Percentiles rank a stretch among this genome's conserved stretches.
Conservation (phyloP, 208 protist genomes). For the Trypanosoma vivax region DNA sequence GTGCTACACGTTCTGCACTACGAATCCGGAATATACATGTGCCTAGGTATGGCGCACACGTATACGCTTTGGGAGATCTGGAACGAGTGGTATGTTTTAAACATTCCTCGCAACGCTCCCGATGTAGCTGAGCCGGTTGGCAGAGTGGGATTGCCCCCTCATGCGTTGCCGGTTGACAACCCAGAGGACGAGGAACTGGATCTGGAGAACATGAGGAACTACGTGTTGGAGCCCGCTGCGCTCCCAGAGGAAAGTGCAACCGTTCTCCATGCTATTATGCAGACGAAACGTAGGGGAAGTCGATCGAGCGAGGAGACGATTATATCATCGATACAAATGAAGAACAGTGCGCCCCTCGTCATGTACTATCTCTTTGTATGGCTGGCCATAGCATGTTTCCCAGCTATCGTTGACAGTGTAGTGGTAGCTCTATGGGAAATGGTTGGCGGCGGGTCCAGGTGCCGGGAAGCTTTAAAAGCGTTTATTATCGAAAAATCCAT, state of each 20-base stretch:
- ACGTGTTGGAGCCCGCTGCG: not conserved
- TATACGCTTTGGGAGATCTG: constrained; percentile 9
- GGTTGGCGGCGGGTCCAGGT: not conserved
- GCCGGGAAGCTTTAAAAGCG: not conserved
- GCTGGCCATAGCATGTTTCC: not conserved
- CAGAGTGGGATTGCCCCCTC: not conserved
- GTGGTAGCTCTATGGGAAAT: constrained; percentile 1
- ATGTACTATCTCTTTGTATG: constrained; percentile 9
- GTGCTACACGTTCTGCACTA: too few species aligned
- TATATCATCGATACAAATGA: not conserved
- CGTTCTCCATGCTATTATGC: constrained; percentile 10
- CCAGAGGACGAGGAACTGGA: not conserved
- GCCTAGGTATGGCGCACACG: not conserved
- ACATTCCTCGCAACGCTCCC: not conserved
- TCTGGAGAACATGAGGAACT: not conserved
- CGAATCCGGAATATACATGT: not conserved
- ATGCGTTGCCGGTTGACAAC: not conserved
- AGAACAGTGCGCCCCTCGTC: not conserved
- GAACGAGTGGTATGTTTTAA: constrained; percentile 3
- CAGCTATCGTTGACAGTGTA: not conserved
- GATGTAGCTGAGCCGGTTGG: not conserved
- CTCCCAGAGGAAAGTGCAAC: constrained; percentile 16
- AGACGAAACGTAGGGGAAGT: not conserved
- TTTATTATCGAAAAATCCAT: constrained; percentile 1
- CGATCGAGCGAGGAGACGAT: not conserved